Conservation (phyloP, 495 filamentous ascomycete species). For the Astrothelium macrocarpum region DNA sequence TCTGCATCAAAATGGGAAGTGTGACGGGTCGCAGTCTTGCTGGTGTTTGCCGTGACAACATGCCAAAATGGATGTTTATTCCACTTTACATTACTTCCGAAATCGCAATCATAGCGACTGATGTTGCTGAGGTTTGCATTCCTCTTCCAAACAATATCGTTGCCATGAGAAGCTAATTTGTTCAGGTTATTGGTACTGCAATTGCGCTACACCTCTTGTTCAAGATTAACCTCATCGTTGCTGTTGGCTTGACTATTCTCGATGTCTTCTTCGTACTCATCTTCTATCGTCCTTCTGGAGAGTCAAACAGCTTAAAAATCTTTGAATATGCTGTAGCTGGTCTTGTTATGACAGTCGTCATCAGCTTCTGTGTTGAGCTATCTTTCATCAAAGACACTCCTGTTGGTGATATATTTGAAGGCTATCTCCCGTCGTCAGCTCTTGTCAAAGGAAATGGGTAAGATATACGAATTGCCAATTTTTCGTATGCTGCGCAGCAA, state of each 20-base stretch:
- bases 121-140: slow-evolving; percentile 62
- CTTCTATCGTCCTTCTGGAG: slow-evolving; percentile 66
- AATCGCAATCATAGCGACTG: slow-evolving; percentile 74
- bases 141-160: background rate
- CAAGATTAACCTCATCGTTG: slow-evolving; percentile 72
- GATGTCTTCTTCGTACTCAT: slow-evolving; percentile 79
- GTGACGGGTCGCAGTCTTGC: slow-evolving; percentile 76
- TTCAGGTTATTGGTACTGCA: slow-evolving; percentile 67
- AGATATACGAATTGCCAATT: no score
- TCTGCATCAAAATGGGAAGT: slow-evolving; percentile 77
- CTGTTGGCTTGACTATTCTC: slow-evolving; percentile 73
- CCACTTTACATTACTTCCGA: slow-evolving; percentile 67
- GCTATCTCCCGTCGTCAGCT: slow-evolving; percentile 73
- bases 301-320: slow-evolving; percentile 44
- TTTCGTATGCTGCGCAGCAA: no score
- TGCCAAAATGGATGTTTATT: slow-evolving; percentile 68
- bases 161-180: background rate
- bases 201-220: slow-evolving; percentile 79
- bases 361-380: slow-evolving; percentile 84
- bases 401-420: slow-evolving; percentile 66
- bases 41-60: slow-evolving; percentile 63
- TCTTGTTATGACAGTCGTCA: slow-evolving; percentile 74
- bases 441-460: slow-evolving; percentile 45
- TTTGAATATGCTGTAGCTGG: slow-evolving; percentile 77
- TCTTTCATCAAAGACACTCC: slow-evolving; percentile 61